A percentile compares a stretch with the other conserved stretches of the same genome.
phyloP scores from a whole-genome alignment of 495 filamentous ascomycete species.

The Xylaria bambusicola region DNA sequence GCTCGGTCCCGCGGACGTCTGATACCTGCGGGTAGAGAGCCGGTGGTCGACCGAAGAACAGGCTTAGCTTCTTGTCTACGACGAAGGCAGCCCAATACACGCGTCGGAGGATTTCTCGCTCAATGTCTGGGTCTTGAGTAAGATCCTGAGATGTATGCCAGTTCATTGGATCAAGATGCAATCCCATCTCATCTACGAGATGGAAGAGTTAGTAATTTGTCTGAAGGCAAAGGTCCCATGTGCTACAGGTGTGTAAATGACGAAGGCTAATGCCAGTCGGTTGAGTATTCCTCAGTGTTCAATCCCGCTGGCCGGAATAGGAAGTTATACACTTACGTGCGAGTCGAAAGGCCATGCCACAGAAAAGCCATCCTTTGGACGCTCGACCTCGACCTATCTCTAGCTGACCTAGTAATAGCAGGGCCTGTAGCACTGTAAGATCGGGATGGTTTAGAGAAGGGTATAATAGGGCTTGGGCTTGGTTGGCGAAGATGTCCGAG shows the following conservation, averaged over 20 bases:
- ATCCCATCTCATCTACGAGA: constrained; percentile 33
- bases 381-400: constrained; percentile 35
- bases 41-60: constrained; percentile 38
- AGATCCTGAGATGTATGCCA: constrained; percentile 31
- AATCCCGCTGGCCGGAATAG: background rate
- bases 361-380: constrained; percentile 39
- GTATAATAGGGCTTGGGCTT: constrained; percentile 36
- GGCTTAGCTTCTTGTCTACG: constrained; percentile 35
- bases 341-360: constrained; percentile 37
- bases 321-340: constrained; percentile 18
- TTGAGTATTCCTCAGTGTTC: background rate
- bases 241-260: too few relatives aligned
- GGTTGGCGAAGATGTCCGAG: constrained; percentile 35
- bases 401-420: constrained; percentile 34
- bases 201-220: background rate
- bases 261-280: background rate
- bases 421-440: constrained; percentile 35
- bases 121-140: constrained; percentile 26
- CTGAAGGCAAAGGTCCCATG: too few relatives aligned
- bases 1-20: constrained; percentile 34
- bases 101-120: constrained; percentile 33
- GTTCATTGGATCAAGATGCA: constrained; percentile 40
- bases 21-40: constrained; percentile 36
- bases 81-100: constrained; percentile 40
- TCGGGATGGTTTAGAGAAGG: constrained; percentile 34